A percentile compares a stretch with the other conserved stretches of the same genome.
phyloP scores from a whole-genome alignment of 148 eudicot species.

The Chenopodium quinoa region DNA sequence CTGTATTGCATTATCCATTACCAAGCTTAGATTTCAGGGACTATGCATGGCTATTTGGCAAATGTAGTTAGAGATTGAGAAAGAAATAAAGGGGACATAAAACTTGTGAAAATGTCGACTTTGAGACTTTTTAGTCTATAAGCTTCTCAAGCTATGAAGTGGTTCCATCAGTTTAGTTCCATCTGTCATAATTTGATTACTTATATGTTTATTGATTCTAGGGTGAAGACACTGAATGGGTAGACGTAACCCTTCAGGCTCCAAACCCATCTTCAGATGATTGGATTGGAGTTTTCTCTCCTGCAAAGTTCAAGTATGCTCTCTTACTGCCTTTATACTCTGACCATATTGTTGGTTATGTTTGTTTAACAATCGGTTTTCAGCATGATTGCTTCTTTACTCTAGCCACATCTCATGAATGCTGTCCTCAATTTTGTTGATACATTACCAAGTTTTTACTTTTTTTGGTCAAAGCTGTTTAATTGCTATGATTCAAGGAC shows the following conservation, averaged over 20 bases:
- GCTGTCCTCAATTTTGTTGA: not conserved
- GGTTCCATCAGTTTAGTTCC: not conserved
- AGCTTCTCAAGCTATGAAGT: not conserved
- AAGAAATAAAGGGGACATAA: not conserved
- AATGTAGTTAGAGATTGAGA: not conserved
- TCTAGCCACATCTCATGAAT: not conserved
- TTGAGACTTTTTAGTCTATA: not conserved
- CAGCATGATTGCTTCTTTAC: not conserved
- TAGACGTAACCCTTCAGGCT: conserved; percentile 48
- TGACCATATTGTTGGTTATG: not conserved
- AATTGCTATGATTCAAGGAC: not conserved
- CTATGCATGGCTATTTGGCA: not conserved
- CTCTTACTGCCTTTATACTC: not conserved
- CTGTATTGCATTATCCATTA: not conserved
- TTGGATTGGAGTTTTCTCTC: conserved; percentile 95
- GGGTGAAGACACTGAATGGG: conserved; percentile 87
- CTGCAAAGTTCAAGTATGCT: conserved; percentile 53
- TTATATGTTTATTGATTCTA: conserved; percentile 23
- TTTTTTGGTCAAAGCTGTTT: conserved; percentile 10
- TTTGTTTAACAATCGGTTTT: not conserved
- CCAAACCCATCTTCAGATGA: conserved; percentile 64
- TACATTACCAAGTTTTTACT: not conserved
- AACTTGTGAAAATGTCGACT: not conserved
- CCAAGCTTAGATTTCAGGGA: not conserved
- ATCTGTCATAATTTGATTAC: not conserved